Conservation (phyloP, 352 stramenopile species). For the Saprolegnia diclina region DNA sequence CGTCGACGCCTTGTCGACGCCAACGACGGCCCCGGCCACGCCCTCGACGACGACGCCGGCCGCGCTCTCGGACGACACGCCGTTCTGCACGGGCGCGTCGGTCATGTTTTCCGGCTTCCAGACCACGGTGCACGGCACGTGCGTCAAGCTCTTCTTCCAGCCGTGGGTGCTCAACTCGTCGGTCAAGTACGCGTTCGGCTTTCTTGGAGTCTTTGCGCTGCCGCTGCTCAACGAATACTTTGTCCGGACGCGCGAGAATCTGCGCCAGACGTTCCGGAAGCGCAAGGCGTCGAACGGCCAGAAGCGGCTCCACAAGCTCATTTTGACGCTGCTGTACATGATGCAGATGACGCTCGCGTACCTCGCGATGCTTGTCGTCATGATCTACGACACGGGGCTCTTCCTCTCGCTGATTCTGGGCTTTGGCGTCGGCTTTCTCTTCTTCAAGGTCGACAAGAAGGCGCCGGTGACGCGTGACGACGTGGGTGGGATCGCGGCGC, state of each 20-base stretch:
- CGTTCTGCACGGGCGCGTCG: conserved; percentile 33
- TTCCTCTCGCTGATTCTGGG: conserved; percentile 67
- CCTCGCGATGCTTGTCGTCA: conserved; percentile 78
- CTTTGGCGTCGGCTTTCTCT: conserved; percentile 61
- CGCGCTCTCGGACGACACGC: neutral
- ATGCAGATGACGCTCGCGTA: conserved; percentile 79
- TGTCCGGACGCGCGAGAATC: conserved; percentile 45
- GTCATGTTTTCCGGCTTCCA: conserved; percentile 84
- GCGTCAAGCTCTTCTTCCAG: conserved; percentile 69
- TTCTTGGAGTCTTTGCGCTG: conserved; percentile 62
- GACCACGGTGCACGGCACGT: conserved; percentile 66
- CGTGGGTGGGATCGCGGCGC: conserved; percentile 65
- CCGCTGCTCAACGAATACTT: conserved; percentile 64
- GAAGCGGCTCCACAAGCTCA: conserved; percentile 60
- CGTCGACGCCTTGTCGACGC: conserved; percentile 1
- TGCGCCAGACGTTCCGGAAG: conserved; percentile 39
- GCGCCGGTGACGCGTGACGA: conserved; percentile 34
- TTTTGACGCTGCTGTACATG: conserved; percentile 66
- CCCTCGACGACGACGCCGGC: conserved; percentile 28
- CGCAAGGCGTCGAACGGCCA: conserved; percentile 41
- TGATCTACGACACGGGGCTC: conserved; percentile 75
- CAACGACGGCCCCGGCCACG: conserved; percentile 29
- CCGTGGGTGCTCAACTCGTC: conserved; percentile 68
- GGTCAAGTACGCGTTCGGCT: conserved; percentile 69
- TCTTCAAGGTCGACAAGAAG: conserved; percentile 47